Conservation (phyloP, 495 filamentous ascomycete species). For the Penicillium soppii region DNA sequence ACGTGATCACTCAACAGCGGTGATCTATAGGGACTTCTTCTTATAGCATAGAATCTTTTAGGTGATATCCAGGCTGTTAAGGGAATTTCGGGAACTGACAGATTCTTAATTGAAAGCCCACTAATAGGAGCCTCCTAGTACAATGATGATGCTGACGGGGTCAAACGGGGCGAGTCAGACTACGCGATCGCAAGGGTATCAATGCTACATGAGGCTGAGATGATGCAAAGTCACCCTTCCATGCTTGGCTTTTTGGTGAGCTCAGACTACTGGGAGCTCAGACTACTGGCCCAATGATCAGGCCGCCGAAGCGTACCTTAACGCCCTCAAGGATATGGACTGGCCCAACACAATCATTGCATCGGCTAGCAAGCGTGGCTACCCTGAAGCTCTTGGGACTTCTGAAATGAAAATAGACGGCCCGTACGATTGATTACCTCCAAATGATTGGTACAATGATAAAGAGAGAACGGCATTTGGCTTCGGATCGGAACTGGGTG, state of each 20-base stretch:
- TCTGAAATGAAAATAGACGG: conserved; percentile 68
- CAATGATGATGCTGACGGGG: conserved; percentile 51
- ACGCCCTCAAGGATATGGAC: conserved; percentile 47
- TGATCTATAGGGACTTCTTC: too few relatives aligned
- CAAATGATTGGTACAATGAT: conserved; percentile 60
- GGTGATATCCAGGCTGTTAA: too few relatives aligned
- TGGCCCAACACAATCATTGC: conserved; percentile 59
- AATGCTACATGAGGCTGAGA: conserved; percentile 59
- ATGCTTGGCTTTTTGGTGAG: conserved; percentile 57
- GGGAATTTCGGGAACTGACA: too few relatives aligned
- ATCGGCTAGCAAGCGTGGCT: conserved; percentile 57
- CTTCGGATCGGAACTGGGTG: conserved; percentile 60
- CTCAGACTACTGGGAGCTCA: too few relatives aligned
- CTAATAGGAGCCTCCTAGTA: conserved; percentile 31
- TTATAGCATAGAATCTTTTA: too few relatives aligned
- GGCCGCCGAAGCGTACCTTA: conserved; percentile 51
- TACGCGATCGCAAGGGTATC: conserved; percentile 52
- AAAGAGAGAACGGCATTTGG: conserved; percentile 58
- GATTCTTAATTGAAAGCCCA: background rate
- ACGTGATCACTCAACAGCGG: too few relatives aligned
- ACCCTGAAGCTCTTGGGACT: conserved; percentile 48
- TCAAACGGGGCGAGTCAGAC: conserved; percentile 51
- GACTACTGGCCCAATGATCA: conserved; percentile 63
- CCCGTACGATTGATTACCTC: conserved; percentile 67
- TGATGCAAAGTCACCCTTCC: conserved; percentile 58